These are phyloP conservation scores for Papiliotrema terrestris DNA, from an alignment of 1,284 basidiomycete genomes.

Conservation along the genomic window DNA sequence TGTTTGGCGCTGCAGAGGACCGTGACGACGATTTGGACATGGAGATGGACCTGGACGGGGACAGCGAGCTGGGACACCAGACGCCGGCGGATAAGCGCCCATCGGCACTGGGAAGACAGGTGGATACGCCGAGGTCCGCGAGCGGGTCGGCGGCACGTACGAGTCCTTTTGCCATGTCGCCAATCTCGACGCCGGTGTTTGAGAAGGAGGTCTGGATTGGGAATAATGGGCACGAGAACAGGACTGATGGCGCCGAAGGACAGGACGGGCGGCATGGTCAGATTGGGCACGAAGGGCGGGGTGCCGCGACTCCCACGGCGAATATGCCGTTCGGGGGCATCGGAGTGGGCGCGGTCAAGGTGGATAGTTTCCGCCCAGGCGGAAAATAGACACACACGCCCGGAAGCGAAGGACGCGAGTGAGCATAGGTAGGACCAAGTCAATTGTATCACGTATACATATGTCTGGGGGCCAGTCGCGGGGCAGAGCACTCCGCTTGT, in stretches of 20 bases:
- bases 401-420: too few relatives aligned
- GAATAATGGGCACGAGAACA: neutral
- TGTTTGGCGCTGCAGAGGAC: constrained; percentile 20
- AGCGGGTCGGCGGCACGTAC: too few relatives aligned
- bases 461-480: too few relatives aligned
- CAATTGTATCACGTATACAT: too few relatives aligned
- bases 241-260: too few relatives aligned
- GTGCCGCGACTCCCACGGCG: neutral
- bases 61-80: neutral
- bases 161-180: neutral
- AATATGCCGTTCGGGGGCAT: neutral
- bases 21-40: constrained; percentile 5
- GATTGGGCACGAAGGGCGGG: too few relatives aligned
- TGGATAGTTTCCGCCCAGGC: constrained; percentile 5
- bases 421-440: too few relatives aligned
- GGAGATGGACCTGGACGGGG: constrained; percentile 14
- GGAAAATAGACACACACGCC: too few relatives aligned
- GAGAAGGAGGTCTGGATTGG: neutral
- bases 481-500: too few relatives aligned
- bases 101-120: neutral
- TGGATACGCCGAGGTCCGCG: too few relatives aligned
- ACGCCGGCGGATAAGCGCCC: neutral
- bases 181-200: neutral
- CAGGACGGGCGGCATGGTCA: too few relatives aligned
- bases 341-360: neutral